Evolutionary conservation across 2,329 filamentous ascomycete genomes (phyloP).

Genomic region (Aspergillus oerlinghausenensis): DNA sequence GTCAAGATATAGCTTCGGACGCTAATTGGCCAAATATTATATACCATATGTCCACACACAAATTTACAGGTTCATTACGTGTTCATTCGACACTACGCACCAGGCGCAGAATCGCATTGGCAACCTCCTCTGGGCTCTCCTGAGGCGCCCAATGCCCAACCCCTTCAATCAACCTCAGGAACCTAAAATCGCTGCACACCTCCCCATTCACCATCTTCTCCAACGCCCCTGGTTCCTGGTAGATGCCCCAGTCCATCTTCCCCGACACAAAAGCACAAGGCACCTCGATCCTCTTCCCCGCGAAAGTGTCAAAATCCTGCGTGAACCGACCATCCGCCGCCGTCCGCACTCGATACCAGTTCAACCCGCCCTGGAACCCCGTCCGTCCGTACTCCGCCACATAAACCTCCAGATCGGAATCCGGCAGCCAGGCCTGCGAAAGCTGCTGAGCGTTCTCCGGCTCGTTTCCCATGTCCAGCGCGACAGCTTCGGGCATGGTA

Average conservation of each 20-base stretch:
- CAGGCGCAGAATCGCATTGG: slow-evolving; percentile 44
- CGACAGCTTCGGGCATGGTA: slow-evolving; percentile 58
- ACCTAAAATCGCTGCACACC: slow-evolving; percentile 51
- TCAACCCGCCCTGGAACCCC: slow-evolving; percentile 62
- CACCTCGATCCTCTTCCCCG: slow-evolving; percentile 57
- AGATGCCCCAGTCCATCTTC: slow-evolving; percentile 62
- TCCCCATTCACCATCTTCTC: slow-evolving; percentile 49
- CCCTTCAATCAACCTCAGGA: slow-evolving; percentile 50
- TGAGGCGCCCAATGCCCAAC: slow-evolving; percentile 69
- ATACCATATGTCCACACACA: too few relatives aligned
- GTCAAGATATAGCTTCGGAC: background rate
- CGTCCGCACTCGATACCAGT: slow-evolving; percentile 63
- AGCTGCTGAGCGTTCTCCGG: slow-evolving; percentile 34
- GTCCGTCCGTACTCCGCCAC: slow-evolving; percentile 57
- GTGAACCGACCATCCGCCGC: slow-evolving; percentile 40
- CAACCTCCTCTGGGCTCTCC: slow-evolving; percentile 56
- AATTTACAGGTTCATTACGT: background rate
- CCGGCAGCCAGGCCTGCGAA: slow-evolving; percentile 50
- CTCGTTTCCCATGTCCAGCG: slow-evolving; percentile 51
- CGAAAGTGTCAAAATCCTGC: slow-evolving; percentile 55
- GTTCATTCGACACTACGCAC: slow-evolving; percentile 9
- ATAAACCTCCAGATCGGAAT: slow-evolving; percentile 57
- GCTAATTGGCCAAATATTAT: background rate
- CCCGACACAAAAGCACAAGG: slow-evolving; percentile 61
- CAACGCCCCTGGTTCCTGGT: slow-evolving; percentile 61